Evolutionary conservation across 768 basidiomycete genomes (phyloP), one percentile per base, ranked within the genome.

Genomic region (Saitozyma podzolica): DNA sequence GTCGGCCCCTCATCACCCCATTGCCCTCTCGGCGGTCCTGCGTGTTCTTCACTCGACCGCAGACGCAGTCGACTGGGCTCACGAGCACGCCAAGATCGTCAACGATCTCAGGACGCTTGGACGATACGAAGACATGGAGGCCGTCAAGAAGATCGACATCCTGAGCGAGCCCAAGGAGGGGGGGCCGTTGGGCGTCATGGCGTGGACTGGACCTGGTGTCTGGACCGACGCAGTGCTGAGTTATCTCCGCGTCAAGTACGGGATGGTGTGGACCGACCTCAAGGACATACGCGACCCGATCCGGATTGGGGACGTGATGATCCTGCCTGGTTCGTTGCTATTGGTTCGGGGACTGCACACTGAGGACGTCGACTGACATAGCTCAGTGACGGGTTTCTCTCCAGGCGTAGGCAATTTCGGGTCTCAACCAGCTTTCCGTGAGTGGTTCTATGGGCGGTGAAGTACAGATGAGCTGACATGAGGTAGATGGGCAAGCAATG

Each of bases 171-270:
- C 76, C 2, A 68, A 64, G 13, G 64, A 63, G 11, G 79, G 78
- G 0, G 78, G 75, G 13, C 72, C 74, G 13, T 64, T 76, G n/a
- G 76, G 80, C 6, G 78, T 83, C 6, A 81, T 83, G 76, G 78
- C 78, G 53, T 80, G 80, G 77, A 83, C 82, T 0, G 83, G 83
- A 43, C 80, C 80, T 20, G 81, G 70, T 2, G 68, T 77, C 8
- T 77, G 74, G 73, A 81, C 81, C 14, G 81, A 82, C 65, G 65
- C 79, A 1, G 80, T 81, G 6, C 60, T 81, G 57, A 69, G 72
- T 42, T 79, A 82, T 67, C 66, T 82, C 0, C 48, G 65, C 9
- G 73, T 77, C 16, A 70, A 74, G 59, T 80, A 78, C 59, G 78
- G 79, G 9, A 49, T 81, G 41, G 53, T 65, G 9, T 83, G 82